Evolutionary conservation across 1,284 basidiomycete genomes (phyloP), one percentile per base, ranked within the genome.

Genomic region (Leccinum solheimii): DNA sequence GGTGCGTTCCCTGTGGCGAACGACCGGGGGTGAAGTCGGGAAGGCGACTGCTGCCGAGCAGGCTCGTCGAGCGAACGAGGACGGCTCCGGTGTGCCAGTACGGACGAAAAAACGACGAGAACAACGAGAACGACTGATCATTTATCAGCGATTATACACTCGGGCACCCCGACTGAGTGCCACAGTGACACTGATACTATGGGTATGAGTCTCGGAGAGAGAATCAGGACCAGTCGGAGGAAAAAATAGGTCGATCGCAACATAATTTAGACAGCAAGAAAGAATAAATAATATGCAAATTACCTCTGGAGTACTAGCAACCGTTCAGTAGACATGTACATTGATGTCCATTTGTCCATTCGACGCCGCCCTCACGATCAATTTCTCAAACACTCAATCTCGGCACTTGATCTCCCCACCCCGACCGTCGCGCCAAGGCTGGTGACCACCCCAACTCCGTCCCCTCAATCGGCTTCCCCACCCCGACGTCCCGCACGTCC

Each of bases 371-470:
- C 13, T 16, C 45, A 7, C 21, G 5, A 45, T 21, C 43, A 13
- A 13, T 7, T 26, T 3, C 40, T n/a, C 45, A 48, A 13, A 0
- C 49, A 45, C n/a, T 45, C 3, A 45, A 45, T 26, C 75, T n/a
- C 68, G 76, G 72, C 84, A 85, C 67, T 67, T 83, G 60, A 90
- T 69, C 67, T 85, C 81, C 9, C 82, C 87, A 38, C 83, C 85
- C 14, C 87, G 68, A 95, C 84, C 59, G 88, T 88, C 13, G 94
- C 95, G 19, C 94, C 94, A 26, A 98, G 77, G 67, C 88, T n/a
- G n/a, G n/a, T n/a, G n/a, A 91, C 97, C 97, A 99, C 8, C 97
- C 97, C 60, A 99, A 78, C 83, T 98, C 97, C 4, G 95, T 96
- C 6, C 90, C 94, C 27, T 83, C 83, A 53, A 99, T 84, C 83